Percentiles rank a stretch among this genome's conserved stretches.
phyloP scores from a whole-genome alignment of 768 basidiomycete species.

The Auricularia sp. region DNA sequence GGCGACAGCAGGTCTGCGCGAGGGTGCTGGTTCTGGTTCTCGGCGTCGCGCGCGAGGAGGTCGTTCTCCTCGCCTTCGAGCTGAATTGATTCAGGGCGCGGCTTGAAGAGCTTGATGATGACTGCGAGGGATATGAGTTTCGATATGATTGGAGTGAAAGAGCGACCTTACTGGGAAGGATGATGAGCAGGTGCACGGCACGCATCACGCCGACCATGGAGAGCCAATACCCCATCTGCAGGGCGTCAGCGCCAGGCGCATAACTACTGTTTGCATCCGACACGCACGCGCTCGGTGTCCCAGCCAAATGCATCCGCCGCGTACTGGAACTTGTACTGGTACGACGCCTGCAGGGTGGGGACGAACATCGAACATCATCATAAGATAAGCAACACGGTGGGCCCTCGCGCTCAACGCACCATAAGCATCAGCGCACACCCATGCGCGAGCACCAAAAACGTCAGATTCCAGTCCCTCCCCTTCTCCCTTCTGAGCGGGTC shows the following conservation, averaged over 20 bases:
- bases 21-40: no score
- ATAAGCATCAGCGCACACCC: constrained; percentile 35
- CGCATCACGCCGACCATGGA: constrained; percentile 44
- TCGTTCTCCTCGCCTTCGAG: constrained; percentile 8
- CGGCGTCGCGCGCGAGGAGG: neutral
- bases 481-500: constrained; percentile 30
- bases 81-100: constrained; percentile 24
- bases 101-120: constrained; percentile 44
- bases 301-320: constrained; percentile 52
- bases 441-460: constrained; percentile 43
- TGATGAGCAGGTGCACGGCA: constrained; percentile 42
- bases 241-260: no score
- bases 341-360: constrained; percentile 18
- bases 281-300: constrained; percentile 48
- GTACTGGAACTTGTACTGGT: constrained; percentile 55
- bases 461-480: constrained; percentile 58
- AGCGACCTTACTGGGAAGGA: constrained; percentile 47
- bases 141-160: neutral
- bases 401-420: constrained; percentile 26
- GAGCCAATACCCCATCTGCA: constrained; percentile 65
- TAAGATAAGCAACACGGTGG: neutral
- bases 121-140: constrained; percentile 25
- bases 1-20: neutral
- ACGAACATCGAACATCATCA: neutral
- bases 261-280: no score